A percentile compares a stretch with the other conserved stretches of the same genome.
Conservation (phyloP, 768 basidiomycete species). For the Sarcodon sp. region DNA sequence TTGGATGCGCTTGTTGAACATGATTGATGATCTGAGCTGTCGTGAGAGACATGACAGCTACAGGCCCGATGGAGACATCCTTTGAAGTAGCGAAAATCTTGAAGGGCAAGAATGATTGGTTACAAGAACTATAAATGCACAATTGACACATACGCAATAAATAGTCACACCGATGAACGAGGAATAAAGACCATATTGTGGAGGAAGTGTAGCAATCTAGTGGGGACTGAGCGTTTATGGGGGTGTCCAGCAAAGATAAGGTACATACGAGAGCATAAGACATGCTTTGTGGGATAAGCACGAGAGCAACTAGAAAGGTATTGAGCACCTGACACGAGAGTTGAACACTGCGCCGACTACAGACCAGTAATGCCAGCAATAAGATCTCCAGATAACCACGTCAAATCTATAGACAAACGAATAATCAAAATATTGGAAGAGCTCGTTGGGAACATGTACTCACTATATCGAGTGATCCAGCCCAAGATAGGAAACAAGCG, state of each 20-base stretch:
- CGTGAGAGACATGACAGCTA: slow-evolving; percentile 95
- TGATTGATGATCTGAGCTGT: slow-evolving; percentile 67
- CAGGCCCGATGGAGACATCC: slow-evolving; percentile 98
- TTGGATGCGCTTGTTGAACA: slow-evolving; percentile 40
- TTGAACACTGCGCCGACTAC: background rate
- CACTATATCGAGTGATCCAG: slow-evolving; percentile 86
- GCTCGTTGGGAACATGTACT: slow-evolving; percentile 11
- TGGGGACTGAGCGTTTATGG: background rate
- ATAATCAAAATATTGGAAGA: background rate
- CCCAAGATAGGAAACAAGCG: slow-evolving; percentile 74
- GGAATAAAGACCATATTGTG: slow-evolving; percentile 89
- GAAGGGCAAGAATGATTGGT: background rate
- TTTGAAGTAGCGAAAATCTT: slow-evolving; percentile 95
- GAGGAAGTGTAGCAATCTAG: slow-evolving; percentile 72
- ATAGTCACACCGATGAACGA: slow-evolving; percentile 80
- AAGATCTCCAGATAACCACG: slow-evolving; percentile 78
- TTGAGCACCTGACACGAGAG: background rate
- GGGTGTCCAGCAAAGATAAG: background rate
- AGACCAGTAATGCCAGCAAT: slow-evolving; percentile 68
- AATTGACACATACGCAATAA: slow-evolving; percentile 51
- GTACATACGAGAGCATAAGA: slow-evolving; percentile 62
- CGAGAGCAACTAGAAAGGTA: slow-evolving; percentile 57
- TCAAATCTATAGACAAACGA: slow-evolving; percentile 32
- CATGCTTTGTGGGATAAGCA: slow-evolving; percentile 90
- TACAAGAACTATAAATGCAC: background rate